Evolutionary conservation across 2,329 filamentous ascomycete species (phyloP).

Genomic region (Penicillium sp.): DNA sequence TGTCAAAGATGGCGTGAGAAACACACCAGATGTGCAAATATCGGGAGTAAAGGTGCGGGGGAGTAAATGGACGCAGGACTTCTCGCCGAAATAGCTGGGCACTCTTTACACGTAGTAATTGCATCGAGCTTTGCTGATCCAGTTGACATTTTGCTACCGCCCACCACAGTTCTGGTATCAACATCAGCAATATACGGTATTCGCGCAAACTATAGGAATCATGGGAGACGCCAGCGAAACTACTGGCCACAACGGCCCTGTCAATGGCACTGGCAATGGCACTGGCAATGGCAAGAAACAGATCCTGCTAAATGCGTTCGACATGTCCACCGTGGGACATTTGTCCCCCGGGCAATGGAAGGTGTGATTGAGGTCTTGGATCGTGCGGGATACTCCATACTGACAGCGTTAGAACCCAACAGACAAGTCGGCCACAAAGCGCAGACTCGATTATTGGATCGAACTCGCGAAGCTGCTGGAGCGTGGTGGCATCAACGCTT

Average conservation of each 20-base stretch:
- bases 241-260: too few species aligned
- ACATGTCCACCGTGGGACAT: constrained; percentile 64
- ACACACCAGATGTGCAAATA: constrained; percentile 8
- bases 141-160: too few species aligned
- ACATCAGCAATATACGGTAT: too few species aligned
- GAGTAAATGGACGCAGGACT: too few species aligned
- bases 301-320: constrained; percentile 64
- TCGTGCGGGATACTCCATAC: too few species aligned
- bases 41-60: neutral
- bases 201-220: too few species aligned
- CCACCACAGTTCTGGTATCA: too few species aligned
- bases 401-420: constrained; percentile 51
- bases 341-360: constrained; percentile 67
- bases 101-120: too few species aligned
- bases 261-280: constrained; percentile 21
- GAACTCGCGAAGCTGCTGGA: constrained; percentile 62
- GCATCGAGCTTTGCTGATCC: too few species aligned
- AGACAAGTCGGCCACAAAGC: constrained; percentile 53
- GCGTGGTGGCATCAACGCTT: constrained; percentile 59
- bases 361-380: constrained; percentile 34
- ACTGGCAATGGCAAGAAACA: constrained; percentile 45
- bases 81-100: too few species aligned
- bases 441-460: constrained; percentile 37
- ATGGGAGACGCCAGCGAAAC: constrained; percentile 15
- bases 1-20: constrained; percentile 15